A percentile compares a stretch with the other conserved stretches of the same genome.
These are phyloP conservation scores for Pleurotus platypus DNA, from an alignment of 768 basidiomycete species.

Conservation along the genomic window DNA sequence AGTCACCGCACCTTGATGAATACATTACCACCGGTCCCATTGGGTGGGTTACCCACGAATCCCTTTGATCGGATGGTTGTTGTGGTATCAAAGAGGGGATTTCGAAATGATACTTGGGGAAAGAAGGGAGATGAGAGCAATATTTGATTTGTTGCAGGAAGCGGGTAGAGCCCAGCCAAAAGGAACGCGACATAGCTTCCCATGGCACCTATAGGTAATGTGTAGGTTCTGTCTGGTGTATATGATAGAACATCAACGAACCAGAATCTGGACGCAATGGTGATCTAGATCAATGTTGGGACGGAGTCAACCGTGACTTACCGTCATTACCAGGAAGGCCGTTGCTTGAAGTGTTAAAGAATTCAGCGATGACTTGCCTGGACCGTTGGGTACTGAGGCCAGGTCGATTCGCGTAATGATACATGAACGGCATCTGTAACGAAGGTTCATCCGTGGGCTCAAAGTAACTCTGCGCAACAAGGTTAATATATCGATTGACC, in stretches of 20 bases:
- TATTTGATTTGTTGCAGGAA: constrained; percentile 60
- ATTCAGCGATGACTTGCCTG: constrained; percentile 48
- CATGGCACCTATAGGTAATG: constrained; percentile 47
- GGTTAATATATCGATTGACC: background rate
- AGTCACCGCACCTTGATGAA: constrained; percentile 47
- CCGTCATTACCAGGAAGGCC: constrained; percentile 68
- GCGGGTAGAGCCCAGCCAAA: constrained; percentile 57
- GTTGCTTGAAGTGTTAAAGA: constrained; percentile 51
- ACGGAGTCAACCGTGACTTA: constrained; percentile 27
- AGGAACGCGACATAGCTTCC: constrained; percentile 57
- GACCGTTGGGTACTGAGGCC: constrained; percentile 57
- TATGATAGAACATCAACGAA: background rate
- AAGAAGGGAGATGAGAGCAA: constrained; percentile 63
- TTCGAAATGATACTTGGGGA: constrained; percentile 55
- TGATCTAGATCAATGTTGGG: constrained; percentile 1
- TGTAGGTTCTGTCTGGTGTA: no score
- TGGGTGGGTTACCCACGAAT: constrained; percentile 48
- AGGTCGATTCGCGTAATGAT: constrained; percentile 62
- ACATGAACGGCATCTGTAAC: constrained; percentile 68
- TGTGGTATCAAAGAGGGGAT: constrained; percentile 53
- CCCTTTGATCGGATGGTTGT: constrained; percentile 49
- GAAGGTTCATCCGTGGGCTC: constrained; percentile 63
- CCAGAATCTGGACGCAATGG: constrained; percentile 16
- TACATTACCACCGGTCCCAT: constrained; percentile 50
- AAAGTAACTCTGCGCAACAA: constrained; percentile 43